These are phyloP conservation scores for Erysimum cheiranthoides DNA, from an alignment of 345 rosid genomes.

Conservation along the genomic window DNA sequence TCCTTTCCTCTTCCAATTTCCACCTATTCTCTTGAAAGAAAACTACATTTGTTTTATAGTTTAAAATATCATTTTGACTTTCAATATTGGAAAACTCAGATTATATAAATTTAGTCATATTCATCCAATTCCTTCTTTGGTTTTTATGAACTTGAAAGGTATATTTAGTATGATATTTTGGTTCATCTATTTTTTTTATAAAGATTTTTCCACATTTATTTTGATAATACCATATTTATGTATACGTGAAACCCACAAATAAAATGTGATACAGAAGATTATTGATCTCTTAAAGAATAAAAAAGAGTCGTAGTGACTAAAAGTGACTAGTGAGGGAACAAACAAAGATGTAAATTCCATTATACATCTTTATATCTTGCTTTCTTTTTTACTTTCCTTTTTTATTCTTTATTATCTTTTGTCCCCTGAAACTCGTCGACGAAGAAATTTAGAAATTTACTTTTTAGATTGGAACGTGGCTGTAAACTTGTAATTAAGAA, in stretches of 20 bases:
- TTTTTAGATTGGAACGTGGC: slow-evolving; percentile 35
- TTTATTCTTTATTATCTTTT: slow-evolving; percentile 27
- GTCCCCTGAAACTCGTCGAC: slow-evolving; percentile 36
- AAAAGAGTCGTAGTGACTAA: slow-evolving; percentile 23
- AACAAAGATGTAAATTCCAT: slow-evolving; percentile 24
- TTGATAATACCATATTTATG: slow-evolving; percentile 21
- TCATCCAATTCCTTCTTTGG: slow-evolving; percentile 14
- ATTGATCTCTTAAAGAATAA: slow-evolving; percentile 5
- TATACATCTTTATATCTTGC: slow-evolving; percentile 35
- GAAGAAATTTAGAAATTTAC: slow-evolving; percentile 30
- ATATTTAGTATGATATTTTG: neutral
- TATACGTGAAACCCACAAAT: slow-evolving; percentile 1
- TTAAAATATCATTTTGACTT: neutral
- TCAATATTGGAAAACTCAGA: neutral
- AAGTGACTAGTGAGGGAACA: slow-evolving; percentile 42
- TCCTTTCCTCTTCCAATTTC: slow-evolving; percentile 32
- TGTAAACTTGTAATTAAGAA: slow-evolving; percentile 25
- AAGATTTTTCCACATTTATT: slow-evolving; percentile 5
- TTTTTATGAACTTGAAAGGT: slow-evolving; percentile 5
- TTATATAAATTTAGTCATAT: neutral
- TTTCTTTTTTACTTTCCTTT: slow-evolving; percentile 34
- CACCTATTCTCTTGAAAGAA: slow-evolving; percentile 13
- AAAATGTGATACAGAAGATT: slow-evolving; percentile 32
- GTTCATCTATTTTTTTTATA: slow-evolving; percentile 5
- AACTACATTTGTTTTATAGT: slow-evolving; percentile 6